A percentile compares a stretch with the other conserved stretches of the same genome.
phyloP scores from a whole-genome alignment of 371 early-diverging fungal species.

The Apophysomyces elegans region DNA sequence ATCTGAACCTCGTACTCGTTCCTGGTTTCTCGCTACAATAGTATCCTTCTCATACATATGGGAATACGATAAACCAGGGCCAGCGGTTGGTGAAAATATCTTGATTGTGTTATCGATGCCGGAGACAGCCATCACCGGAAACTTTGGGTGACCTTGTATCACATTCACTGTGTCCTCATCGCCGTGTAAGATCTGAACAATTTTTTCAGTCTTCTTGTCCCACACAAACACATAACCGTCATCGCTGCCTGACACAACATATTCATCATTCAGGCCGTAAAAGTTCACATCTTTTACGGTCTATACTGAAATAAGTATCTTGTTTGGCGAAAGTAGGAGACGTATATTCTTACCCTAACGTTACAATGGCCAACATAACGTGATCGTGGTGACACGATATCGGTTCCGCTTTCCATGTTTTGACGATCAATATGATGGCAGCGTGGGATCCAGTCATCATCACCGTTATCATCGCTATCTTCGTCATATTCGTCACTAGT shows the following conservation, averaged over 20 bases:
- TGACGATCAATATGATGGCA: slow-evolving; percentile 9
- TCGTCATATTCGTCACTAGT: slow-evolving; percentile 9
- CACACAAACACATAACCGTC: slow-evolving; percentile 80
- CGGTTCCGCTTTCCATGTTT: slow-evolving; percentile 25
- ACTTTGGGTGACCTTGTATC: slow-evolving; percentile 53
- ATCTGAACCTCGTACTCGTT: slow-evolving; percentile 20
- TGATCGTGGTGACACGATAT: slow-evolving; percentile 29
- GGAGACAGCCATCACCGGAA: slow-evolving; percentile 55
- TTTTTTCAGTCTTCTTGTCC: slow-evolving; percentile 65
- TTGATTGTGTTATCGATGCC: slow-evolving; percentile 82
- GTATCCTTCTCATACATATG: slow-evolving; percentile 36
- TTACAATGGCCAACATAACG: slow-evolving; percentile 48
- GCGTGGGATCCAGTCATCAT: background rate
- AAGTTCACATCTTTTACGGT: slow-evolving; percentile 85
- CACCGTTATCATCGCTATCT: slow-evolving; percentile 13
- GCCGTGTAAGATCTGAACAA: slow-evolving; percentile 69
- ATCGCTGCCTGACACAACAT: slow-evolving; percentile 81
- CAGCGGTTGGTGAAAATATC: slow-evolving; percentile 65
- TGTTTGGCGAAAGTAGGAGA: background rate
- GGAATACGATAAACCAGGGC: slow-evolving; percentile 29
- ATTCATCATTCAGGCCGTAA: slow-evolving; percentile 69
- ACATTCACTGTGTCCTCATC: slow-evolving; percentile 71
- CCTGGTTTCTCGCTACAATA: slow-evolving; percentile 31
- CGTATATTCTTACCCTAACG: slow-evolving; percentile 27
- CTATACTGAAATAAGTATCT: slow-evolving; percentile 29